Conservation (phyloP, 2,329 filamentous ascomycete genomes). For the Penicillium corylophilum region DNA sequence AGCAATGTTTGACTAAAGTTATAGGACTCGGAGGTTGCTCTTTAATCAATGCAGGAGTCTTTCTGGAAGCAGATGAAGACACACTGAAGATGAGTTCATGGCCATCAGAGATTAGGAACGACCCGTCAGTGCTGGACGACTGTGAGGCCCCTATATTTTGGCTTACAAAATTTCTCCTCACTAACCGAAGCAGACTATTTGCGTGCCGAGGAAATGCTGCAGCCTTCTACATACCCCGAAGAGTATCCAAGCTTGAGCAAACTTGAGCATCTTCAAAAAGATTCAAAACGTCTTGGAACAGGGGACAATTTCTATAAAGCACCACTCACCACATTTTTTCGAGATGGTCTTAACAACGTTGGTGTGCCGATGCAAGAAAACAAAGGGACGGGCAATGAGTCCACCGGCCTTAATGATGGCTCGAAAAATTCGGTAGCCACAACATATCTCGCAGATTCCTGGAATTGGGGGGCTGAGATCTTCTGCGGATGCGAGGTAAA, state of each 20-base stretch:
- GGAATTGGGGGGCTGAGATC: slow-evolving; percentile 71
- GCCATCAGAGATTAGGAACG: slow-evolving; percentile 43
- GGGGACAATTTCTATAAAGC: slow-evolving; percentile 9
- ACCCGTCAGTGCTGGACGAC: slow-evolving; percentile 29
- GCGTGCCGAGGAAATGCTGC: slow-evolving; percentile 16
- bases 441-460: slow-evolving; percentile 67
- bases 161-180: neutral
- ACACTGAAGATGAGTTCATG: slow-evolving; percentile 57
- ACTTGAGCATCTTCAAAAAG: slow-evolving; percentile 3
- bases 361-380: neutral
- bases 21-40: slow-evolving; percentile 60
- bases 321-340: neutral
- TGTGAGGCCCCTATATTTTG: slow-evolving; percentile 8
- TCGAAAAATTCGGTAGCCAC: slow-evolving; percentile 58
- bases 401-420: neutral
- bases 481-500: slow-evolving; percentile 69
- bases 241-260: slow-evolving; percentile 4
- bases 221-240: slow-evolving; percentile 14
- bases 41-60: slow-evolving; percentile 68
- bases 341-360: neutral
- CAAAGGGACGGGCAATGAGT: neutral
- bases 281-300: slow-evolving; percentile 37
- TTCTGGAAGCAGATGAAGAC: slow-evolving; percentile 57
- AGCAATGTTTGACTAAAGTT: neutral
- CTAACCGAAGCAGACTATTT: slow-evolving; percentile 11